These are phyloP conservation scores for Penicillium aurantiogriseum DNA, from an alignment of 2,329 filamentous ascomycete species.

Conservation along the genomic window DNA sequence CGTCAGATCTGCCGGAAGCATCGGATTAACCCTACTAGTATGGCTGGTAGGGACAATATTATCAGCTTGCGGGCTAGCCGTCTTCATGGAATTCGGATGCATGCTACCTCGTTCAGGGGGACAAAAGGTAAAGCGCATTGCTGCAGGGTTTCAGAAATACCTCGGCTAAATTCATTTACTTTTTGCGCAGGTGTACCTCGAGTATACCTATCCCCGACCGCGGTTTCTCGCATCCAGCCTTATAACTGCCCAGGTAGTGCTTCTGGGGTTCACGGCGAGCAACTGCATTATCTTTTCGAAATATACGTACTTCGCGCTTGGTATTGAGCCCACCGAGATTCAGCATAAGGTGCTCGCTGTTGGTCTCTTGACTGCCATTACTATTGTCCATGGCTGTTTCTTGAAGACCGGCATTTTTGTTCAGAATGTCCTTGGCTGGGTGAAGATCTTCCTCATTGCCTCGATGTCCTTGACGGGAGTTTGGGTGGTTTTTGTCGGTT, in stretches of 20 bases:
- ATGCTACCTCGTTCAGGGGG: constrained; percentile 70
- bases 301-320: constrained; percentile 61
- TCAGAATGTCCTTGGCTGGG: constrained; percentile 62
- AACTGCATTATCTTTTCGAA: constrained; percentile 70
- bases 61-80: constrained; percentile 59
- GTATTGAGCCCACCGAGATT: constrained; percentile 51
- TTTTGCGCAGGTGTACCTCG: constrained; percentile 63
- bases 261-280: constrained; percentile 66
- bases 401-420: constrained; percentile 58
- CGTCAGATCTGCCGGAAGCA: constrained; percentile 63
- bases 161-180: constrained; percentile 39
- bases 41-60: constrained; percentile 64
- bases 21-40: constrained; percentile 60
- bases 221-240: constrained; percentile 64
- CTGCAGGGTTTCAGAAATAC: constrained; percentile 46
- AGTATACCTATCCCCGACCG: constrained; percentile 65
- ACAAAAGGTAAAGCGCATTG: constrained; percentile 54
- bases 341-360: constrained; percentile 58
- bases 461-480: constrained; percentile 63
- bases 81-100: constrained; percentile 66
- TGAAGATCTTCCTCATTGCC: constrained; percentile 60
- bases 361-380: constrained; percentile 56
- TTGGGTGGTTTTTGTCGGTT: constrained; percentile 56
- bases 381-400: constrained; percentile 59
- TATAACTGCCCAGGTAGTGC: constrained; percentile 61